Evolutionary conservation across 2,329 filamentous ascomycete species (phyloP).

Genomic region (Neoscytalidium dimidiatum): DNA sequence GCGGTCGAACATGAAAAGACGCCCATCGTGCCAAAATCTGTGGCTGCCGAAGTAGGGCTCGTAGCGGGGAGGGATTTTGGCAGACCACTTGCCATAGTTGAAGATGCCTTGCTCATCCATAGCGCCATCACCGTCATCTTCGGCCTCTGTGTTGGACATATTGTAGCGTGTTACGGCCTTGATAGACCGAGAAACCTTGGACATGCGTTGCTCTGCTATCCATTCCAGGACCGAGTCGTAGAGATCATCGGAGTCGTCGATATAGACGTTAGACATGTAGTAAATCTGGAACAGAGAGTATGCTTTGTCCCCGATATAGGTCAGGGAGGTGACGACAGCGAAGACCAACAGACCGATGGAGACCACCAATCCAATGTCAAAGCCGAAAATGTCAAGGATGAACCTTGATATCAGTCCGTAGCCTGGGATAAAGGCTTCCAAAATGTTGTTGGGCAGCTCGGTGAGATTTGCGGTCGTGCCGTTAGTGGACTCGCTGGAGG

Average conservation of each 20-base stretch:
- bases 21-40: slow-evolving; percentile 45
- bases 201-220: slow-evolving; percentile 44
- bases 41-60: slow-evolving; percentile 52
- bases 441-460: slow-evolving; percentile 47
- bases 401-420: slow-evolving; percentile 51
- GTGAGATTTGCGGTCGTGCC: slow-evolving; percentile 23
- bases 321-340: slow-evolving; percentile 39
- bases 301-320: slow-evolving; percentile 38
- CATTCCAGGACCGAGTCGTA: slow-evolving; percentile 47
- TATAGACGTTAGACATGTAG: slow-evolving; percentile 45
- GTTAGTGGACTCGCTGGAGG: slow-evolving; percentile 13
- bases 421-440: slow-evolving; percentile 55
- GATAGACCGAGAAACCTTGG: slow-evolving; percentile 38
- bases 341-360: slow-evolving; percentile 46
- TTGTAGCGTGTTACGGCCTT: slow-evolving; percentile 44
- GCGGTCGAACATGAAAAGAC: slow-evolving; percentile 43
- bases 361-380: slow-evolving; percentile 52
- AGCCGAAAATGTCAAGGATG: slow-evolving; percentile 43
- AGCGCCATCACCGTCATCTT: slow-evolving; percentile 36
- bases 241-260: slow-evolving; percentile 48
- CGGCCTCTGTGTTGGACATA: slow-evolving; percentile 34
- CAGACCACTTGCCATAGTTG: slow-evolving; percentile 52
- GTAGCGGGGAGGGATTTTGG: slow-evolving; percentile 50
- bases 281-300: slow-evolving; percentile 35
- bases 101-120: slow-evolving; percentile 46